Percentiles rank a stretch among this genome's conserved stretches.
These are phyloP conservation scores for Lasiodiplodia sp. DNA, from an alignment of 2,329 filamentous ascomycete genomes.

Conservation along the genomic window DNA sequence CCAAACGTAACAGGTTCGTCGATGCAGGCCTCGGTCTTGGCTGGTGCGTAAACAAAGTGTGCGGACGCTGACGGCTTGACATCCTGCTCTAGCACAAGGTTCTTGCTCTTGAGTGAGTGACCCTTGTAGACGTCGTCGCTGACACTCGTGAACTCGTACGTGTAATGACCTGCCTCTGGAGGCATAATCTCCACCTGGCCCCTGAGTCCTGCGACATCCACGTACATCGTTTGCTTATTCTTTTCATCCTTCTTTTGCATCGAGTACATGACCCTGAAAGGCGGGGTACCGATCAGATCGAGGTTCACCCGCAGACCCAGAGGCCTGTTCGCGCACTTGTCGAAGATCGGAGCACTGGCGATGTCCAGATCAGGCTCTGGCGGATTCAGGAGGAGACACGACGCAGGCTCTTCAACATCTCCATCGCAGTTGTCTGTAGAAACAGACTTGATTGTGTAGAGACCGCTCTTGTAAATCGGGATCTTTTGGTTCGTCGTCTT, in stretches of 20 bases:
- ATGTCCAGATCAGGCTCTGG: conserved; percentile 82
- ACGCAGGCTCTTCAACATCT: conserved; percentile 90
- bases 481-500: conserved; percentile 70
- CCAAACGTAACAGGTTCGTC: conserved; percentile 80
- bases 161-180: conserved; percentile 80
- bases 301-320: conserved; percentile 89
- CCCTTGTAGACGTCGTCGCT: conserved; percentile 82
- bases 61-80: conserved; percentile 93
- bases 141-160: conserved; percentile 83
- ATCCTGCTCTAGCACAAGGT: conserved; percentile 78
- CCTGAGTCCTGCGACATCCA: conserved; percentile 73
- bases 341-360: conserved; percentile 80
- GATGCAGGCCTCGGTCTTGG: conserved; percentile 75
- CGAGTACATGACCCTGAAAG: conserved; percentile 83
- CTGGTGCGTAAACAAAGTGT: conserved; percentile 65
- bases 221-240: conserved; percentile 60
- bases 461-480: conserved; percentile 75
- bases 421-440: conserved; percentile 83
- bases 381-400: conserved; percentile 91
- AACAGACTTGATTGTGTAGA: conserved; percentile 85
- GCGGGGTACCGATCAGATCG: conserved; percentile 89
- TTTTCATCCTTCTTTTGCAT: conserved; percentile 68
- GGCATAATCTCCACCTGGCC: conserved; percentile 87
- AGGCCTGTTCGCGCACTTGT: conserved; percentile 93
- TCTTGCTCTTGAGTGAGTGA: conserved; percentile 59